Evolutionary conservation across 768 basidiomycete species (phyloP).

Genomic region (Saitozyma sp.): DNA sequence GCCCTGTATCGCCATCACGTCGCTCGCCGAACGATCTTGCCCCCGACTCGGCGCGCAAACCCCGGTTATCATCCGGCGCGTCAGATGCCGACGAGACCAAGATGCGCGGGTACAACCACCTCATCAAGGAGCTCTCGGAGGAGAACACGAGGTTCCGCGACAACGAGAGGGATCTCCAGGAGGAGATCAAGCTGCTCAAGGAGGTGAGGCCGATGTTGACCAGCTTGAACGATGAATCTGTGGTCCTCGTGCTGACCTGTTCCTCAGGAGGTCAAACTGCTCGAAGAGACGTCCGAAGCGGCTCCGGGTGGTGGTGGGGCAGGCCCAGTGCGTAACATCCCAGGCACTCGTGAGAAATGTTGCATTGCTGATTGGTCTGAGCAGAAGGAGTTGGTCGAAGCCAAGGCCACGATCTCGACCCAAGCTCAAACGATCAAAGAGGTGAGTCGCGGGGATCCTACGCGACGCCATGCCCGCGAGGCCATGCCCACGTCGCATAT

Average conservation of each 20-base stretch:
- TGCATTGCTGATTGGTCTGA: slow-evolving; percentile 16
- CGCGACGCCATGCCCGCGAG: too few relatives aligned
- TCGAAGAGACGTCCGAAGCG: slow-evolving; percentile 79
- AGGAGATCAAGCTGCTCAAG: slow-evolving; percentile 73
- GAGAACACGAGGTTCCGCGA: slow-evolving; percentile 68
- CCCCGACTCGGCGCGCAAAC: slow-evolving; percentile 6
- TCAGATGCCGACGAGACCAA: slow-evolving; percentile 35
- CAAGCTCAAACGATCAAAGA: slow-evolving; percentile 35
- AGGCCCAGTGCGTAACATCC: neutral
- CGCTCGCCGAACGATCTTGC: neutral
- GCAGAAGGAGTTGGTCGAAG: slow-evolving; percentile 56
- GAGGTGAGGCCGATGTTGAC: slow-evolving; percentile 58
- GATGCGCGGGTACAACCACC: slow-evolving; percentile 58
- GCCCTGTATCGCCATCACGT: too few relatives aligned
- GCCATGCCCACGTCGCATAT: neutral
- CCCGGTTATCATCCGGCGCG: slow-evolving; percentile 34
- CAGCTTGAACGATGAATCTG: too few relatives aligned
- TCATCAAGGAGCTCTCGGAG: slow-evolving; percentile 82
- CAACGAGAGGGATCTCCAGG: slow-evolving; percentile 68
- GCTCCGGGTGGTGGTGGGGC: slow-evolving; percentile 49
- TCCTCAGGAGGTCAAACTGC: slow-evolving; percentile 67
- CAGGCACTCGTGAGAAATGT: neutral
- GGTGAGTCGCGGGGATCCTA: slow-evolving; percentile 15
- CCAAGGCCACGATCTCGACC: slow-evolving; percentile 16
- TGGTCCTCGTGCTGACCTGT: neutral